phyloP scores from a whole-genome alignment of 768 basidiomycete species.

The Agrocybe praecox region DNA sequence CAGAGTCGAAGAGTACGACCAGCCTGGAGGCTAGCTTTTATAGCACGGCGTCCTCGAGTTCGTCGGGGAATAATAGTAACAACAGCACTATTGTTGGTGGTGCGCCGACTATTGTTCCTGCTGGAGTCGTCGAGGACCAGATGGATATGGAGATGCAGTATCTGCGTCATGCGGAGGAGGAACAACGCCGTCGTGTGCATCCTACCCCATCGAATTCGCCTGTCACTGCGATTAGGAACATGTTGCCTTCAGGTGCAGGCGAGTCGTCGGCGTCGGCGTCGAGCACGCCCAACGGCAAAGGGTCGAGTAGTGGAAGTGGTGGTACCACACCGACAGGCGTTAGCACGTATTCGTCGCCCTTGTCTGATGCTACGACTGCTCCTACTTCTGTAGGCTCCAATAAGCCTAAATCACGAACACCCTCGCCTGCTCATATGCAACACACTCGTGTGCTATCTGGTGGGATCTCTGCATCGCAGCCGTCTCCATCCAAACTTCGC shows the following conservation, averaged over 20 bases:
- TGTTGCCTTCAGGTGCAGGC: constrained; percentile 19
- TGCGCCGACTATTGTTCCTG: not conserved
- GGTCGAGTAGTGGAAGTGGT: constrained; percentile 6
- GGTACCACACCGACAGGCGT: constrained; percentile 11
- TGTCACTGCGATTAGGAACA: constrained; percentile 25
- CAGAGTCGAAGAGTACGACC: not conserved
- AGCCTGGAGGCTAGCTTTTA: constrained; percentile 23
- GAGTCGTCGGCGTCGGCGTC: not conserved
- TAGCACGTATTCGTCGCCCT: constrained; percentile 1
- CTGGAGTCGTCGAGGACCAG: not conserved
- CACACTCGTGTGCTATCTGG: constrained; percentile 1
- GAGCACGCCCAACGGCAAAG: not conserved
- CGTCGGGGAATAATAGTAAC: constrained; percentile 24
- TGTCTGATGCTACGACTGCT: not conserved
- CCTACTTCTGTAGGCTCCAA: not conserved
- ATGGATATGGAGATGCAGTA: constrained; percentile 24
- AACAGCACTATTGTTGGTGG: constrained; percentile 23
- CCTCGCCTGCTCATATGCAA: not conserved
- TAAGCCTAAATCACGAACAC: not conserved
- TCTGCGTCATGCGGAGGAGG: constrained; percentile 28
- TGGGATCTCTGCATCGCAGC: constrained; percentile 12
- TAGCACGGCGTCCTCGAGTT: constrained; percentile 20
- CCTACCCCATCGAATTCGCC: constrained; percentile 72
- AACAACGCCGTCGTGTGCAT: constrained; percentile 30
- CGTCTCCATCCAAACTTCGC: constrained; percentile 23